phyloP scores from a whole-genome alignment of 345 rosid species.

The Aquilaria sinensis region DNA sequence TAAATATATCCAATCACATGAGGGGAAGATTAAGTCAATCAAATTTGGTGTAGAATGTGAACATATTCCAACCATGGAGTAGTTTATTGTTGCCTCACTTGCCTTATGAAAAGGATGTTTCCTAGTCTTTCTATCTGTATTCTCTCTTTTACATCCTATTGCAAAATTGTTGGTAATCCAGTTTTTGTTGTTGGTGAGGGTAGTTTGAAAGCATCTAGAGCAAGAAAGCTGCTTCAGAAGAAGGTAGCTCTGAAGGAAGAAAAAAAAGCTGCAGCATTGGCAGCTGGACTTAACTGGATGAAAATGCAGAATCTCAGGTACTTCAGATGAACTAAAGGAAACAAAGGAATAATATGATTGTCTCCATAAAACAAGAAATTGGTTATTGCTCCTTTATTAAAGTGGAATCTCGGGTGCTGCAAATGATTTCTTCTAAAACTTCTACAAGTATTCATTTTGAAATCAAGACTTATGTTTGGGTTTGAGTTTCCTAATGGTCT shows the following conservation, averaged over 20 bases:
- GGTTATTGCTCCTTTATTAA: too few species aligned
- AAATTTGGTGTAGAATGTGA: not conserved
- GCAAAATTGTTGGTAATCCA: not conserved
- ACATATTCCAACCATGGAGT: too few species aligned
- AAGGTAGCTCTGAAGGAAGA: constrained; percentile 57
- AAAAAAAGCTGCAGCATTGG: constrained; percentile 42
- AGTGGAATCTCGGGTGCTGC: too few species aligned
- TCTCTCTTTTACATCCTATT: not conserved
- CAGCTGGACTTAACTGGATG: constrained; percentile 57
- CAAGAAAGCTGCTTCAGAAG: constrained; percentile 58
- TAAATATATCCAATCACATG: not conserved
- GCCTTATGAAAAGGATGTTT: not conserved
- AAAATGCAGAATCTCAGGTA: constrained; percentile 63
- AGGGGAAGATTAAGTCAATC: not conserved
- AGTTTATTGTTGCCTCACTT: not conserved
- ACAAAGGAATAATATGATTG: not conserved
- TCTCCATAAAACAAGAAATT: too few species aligned
- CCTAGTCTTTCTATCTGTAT: not conserved
- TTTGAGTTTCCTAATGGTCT: not conserved
- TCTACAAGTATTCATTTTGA: too few species aligned
- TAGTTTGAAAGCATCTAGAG: constrained; percentile 69
- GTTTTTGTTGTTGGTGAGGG: constrained; percentile 2
- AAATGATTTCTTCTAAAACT: too few species aligned
- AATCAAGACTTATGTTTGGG: too few species aligned
- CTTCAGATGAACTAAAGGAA: not conserved